These are phyloP conservation scores for Mycosphaerella arachidis DNA, from an alignment of 2,329 filamentous ascomycete genomes.

Conservation along the genomic window DNA sequence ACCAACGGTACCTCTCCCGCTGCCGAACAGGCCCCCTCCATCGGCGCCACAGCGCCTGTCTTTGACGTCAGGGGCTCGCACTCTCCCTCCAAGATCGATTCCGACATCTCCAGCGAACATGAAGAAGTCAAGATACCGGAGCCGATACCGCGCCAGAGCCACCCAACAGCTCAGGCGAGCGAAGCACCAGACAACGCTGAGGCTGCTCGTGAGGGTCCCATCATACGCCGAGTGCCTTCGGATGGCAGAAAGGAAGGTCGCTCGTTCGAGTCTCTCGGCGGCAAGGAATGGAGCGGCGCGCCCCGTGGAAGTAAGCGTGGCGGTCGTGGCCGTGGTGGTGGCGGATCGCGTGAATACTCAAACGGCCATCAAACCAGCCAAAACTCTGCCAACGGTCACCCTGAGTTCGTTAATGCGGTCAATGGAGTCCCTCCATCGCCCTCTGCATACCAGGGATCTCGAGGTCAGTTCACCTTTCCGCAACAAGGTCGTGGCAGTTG, in stretches of 20 bases:
- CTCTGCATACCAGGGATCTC: conserved; percentile 23
- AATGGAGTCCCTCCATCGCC: conserved; percentile 27
- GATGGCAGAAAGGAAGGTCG: conserved; percentile 23
- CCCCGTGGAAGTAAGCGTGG: conserved; percentile 29
- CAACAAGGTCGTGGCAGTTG: conserved; percentile 41
- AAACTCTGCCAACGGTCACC: conserved; percentile 17
- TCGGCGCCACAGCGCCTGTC: neutral
- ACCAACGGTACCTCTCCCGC: neutral
- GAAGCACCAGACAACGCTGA: conserved; percentile 13
- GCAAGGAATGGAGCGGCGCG: conserved; percentile 22
- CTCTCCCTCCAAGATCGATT: conserved; percentile 18
- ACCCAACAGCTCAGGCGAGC: neutral
- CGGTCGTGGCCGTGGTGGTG: conserved; percentile 32
- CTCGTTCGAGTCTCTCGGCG: conserved; percentile 21
- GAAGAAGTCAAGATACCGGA: conserved; percentile 19
- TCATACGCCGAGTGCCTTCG: conserved; percentile 14
- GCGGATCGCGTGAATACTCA: conserved; percentile 29
- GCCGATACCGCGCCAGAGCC: conserved; percentile 15
- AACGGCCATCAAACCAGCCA: conserved; percentile 26
- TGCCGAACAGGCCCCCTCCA: neutral
- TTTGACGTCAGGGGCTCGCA: conserved; percentile 13
- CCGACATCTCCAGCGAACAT: conserved; percentile 3
- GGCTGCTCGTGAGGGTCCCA: conserved; percentile 7
- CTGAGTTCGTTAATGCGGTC: conserved; percentile 25
- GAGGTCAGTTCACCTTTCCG: conserved; percentile 27